A percentile compares a stretch with the other conserved stretches of the same genome.
phyloP scores from a whole-genome alignment of 2,329 filamentous ascomycete species.

The Massarina eburnea region DNA sequence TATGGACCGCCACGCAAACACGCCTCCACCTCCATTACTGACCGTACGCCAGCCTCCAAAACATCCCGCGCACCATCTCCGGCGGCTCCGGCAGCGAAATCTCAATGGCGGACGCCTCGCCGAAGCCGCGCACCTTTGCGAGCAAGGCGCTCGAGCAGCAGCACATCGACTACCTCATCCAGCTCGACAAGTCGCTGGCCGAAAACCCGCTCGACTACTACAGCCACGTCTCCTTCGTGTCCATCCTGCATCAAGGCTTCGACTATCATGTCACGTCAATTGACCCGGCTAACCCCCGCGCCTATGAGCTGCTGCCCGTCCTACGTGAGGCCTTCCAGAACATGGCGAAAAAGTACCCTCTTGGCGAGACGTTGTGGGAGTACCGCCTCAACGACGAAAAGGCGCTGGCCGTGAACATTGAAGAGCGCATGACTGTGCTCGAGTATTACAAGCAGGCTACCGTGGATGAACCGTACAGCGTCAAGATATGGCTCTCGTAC shows the following conservation, averaged over 20 bases:
- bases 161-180: constrained; percentile 48
- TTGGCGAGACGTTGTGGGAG: constrained; percentile 77
- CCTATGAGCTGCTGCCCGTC: constrained; percentile 49
- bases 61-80: constrained; percentile 44
- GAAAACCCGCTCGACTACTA: constrained; percentile 54
- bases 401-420: constrained; percentile 61
- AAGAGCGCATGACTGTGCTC: constrained; percentile 68
- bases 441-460: constrained; percentile 73
- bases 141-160: constrained; percentile 46
- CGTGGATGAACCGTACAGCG: constrained; percentile 70
- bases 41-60: constrained; percentile 24
- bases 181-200: constrained; percentile 46
- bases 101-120: constrained; percentile 50
- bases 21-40: constrained; percentile 11
- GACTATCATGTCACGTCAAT: constrained; percentile 41
- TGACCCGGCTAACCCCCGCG: constrained; percentile 38
- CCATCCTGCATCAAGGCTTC: constrained; percentile 52
- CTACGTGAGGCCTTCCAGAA: constrained; percentile 56
- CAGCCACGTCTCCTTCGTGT: constrained; percentile 51
- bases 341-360: constrained; percentile 65
- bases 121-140: constrained; percentile 47
- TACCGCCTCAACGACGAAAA: constrained; percentile 75
- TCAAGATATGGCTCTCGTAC: constrained; percentile 74
- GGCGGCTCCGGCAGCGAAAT: constrained; percentile 49
- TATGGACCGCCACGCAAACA: constrained; percentile 7